A percentile compares a stretch with the other conserved stretches of the same genome.
Conservation (phyloP, 257 asterid genomes). For the Datura wrightii region DNA sequence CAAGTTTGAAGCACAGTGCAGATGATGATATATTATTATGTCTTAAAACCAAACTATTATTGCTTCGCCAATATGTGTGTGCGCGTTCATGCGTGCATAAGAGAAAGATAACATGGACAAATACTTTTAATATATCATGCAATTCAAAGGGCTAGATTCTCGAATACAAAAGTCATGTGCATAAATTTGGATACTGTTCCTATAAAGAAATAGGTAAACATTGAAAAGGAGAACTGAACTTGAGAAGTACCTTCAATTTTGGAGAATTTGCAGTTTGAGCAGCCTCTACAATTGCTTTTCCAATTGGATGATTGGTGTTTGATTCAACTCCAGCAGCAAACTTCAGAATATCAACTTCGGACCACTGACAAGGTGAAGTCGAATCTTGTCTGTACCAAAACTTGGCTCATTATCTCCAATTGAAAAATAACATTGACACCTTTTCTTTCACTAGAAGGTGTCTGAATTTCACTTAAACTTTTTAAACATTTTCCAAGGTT, state of each 20-base stretch:
- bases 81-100: not conserved
- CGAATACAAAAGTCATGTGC: slow-evolving; percentile 21
- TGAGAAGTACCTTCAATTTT: slow-evolving; percentile 57
- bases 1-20: not conserved
- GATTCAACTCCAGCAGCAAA: slow-evolving; percentile 97
- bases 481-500: not conserved
- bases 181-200: not conserved
- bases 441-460: slow-evolving; percentile 26
- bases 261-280: slow-evolving; percentile 68
- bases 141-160: slow-evolving; percentile 21
- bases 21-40: not conserved
- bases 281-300: slow-evolving; percentile 94
- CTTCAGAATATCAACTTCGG: slow-evolving; percentile 79
- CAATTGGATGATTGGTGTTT: slow-evolving; percentile 95
- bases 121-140: slow-evolving; percentile 13
- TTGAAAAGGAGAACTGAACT: slow-evolving; percentile 13
- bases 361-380: slow-evolving; percentile 56
- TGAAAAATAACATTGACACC: slow-evolving; percentile 28
- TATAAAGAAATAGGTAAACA: not conserved
- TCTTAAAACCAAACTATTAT: slow-evolving; percentile 10
- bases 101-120: slow-evolving; percentile 30
- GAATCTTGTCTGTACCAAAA: slow-evolving; percentile 64
- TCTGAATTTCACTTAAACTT: not conserved
- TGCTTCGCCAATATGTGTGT: not conserved
- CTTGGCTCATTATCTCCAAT: slow-evolving; percentile 35